Base-by-base conservation (phyloP, 1,284 basidiomycete genomes). In the Fomitopsis palustris region DNA sequence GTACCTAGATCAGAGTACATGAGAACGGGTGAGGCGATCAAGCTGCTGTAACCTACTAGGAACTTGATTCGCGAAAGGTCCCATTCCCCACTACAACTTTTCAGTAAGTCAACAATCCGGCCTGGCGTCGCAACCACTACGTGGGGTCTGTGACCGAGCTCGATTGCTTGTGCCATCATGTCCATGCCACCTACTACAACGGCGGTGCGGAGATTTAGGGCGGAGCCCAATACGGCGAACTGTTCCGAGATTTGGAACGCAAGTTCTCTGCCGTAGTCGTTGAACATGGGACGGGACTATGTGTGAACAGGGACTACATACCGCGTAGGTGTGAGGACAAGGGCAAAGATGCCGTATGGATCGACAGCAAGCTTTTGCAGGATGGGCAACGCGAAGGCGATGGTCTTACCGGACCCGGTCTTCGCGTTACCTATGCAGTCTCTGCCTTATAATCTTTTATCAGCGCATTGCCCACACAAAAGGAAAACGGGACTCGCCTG, bases 111-210 rank as follows among this genome's bases (percentile, higher is more conserved):
- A 2, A 96, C 94, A 12, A 99, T 86, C 12, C 97, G 85, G 0
- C 97, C 97, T 1, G 97, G 97, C 0, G 97, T 99, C 6, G 96
- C 97, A 42, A 99, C 89, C 19, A 99, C 88, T 43, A 99, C 83
- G 71, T 99, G 97, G 0, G 97, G 97, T 33, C 93, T 83, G 64
- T 87, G 83, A 3, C 83, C 82, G 5, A 99, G 84, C 70, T 96
- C 94, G 33, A 93, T 79, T 0, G 96, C 93, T 72, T 99, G 97
- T 7, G 87, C 75, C 80, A 98, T 95, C 91, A 98, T 97, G 70
- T 99, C 97, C 93, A 99, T 96, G 3, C 97, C 97, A 9, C 97
- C 97, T 2, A 99, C 94, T 21, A 99, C 82, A 2, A 98, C 93
- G 8, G 90, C 85, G 19, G 95, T 97, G 25, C 86, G 86, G 54